A percentile compares a stretch with the other conserved stretches of the same genome.
Conservation (phyloP, 116 monocot species). For the Papilionanthe hybrid region DNA sequence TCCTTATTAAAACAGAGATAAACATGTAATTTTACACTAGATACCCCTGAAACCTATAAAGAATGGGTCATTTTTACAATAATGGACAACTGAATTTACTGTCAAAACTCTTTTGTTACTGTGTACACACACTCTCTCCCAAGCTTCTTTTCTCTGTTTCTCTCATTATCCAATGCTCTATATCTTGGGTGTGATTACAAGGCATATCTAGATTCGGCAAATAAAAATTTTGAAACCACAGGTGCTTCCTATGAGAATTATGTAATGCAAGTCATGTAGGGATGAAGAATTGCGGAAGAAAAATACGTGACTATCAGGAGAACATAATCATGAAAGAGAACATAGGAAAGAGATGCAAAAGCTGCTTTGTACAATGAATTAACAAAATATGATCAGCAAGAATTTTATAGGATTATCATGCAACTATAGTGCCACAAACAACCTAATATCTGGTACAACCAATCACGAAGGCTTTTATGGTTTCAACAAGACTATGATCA, state of each 20-base stretch:
- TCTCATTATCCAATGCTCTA: no score
- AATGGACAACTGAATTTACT: no score
- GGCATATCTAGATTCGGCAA: no score
- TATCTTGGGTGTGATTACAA: no score
- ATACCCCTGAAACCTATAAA: no score
- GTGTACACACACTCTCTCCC: no score
- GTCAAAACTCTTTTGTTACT: no score
- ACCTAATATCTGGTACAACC: background rate
- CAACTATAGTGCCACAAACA: background rate
- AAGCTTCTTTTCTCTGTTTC: no score
- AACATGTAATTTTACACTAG: no score
- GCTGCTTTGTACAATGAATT: background rate
- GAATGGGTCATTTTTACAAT: no score
- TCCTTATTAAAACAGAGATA: no score
- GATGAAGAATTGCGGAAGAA: background rate
- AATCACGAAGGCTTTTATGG: background rate
- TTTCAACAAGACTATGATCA: background rate
- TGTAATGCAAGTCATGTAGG: background rate
- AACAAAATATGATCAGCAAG: background rate
- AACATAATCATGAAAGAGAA: background rate
- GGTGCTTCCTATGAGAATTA: background rate
- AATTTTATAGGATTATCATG: background rate
- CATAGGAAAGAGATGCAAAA: background rate
- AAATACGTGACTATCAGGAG: background rate
- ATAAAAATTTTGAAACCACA: no score